Conservation (phyloP, 1,284 basidiomycete genomes). For the Tylopilus orsonianus region DNA sequence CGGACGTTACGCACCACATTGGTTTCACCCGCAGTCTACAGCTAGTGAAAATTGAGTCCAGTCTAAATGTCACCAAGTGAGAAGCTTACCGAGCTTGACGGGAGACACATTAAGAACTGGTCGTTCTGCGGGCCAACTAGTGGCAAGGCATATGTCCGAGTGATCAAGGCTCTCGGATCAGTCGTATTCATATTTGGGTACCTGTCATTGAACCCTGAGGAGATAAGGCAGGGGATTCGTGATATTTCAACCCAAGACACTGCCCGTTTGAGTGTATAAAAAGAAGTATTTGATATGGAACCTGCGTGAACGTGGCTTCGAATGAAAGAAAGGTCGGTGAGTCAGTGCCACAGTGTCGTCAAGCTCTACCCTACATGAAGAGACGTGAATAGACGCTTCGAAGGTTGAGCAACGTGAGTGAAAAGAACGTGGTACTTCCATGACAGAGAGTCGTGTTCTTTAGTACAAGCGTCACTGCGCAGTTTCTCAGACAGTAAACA, state of each 20-base stretch:
- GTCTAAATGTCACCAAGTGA: not conserved
- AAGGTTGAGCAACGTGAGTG: not conserved
- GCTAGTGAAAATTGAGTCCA: too few species aligned
- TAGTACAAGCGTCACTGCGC: conserved; percentile 24
- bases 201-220: not conserved
- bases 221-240: too few species aligned
- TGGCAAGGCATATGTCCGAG: not conserved
- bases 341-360: too few species aligned
- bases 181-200: not conserved
- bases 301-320: too few species aligned
- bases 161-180: conserved; percentile 5
- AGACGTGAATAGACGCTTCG: not conserved
- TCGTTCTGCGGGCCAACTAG: not conserved
- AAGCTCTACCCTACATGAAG: too few species aligned
- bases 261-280: too few species aligned
- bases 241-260: too few species aligned
- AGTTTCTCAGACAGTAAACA: conserved; percentile 19
- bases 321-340: not conserved
- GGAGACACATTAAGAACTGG: not conserved
- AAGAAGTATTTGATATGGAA: not conserved
- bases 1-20: conserved; percentile 1
- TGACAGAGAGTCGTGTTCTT: conserved; percentile 14
- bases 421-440: conserved; percentile 8
- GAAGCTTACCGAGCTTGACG: conserved; percentile 8
- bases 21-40: not conserved